Base-by-base conservation (phyloP, 768 basidiomycete genomes). In the Termitomyces sp. region DNA sequence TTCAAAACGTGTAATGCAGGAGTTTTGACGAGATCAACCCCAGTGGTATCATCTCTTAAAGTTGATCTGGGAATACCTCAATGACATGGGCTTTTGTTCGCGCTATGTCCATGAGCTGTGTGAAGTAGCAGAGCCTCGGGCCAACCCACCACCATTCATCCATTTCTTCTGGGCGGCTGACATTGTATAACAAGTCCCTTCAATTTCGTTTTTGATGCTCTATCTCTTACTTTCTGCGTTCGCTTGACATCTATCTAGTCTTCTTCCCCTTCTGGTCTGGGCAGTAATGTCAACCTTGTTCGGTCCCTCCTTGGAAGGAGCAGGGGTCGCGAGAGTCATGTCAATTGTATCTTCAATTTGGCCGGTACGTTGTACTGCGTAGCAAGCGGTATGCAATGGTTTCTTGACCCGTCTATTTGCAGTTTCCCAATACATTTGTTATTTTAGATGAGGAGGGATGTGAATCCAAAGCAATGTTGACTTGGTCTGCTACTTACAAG, bases 371-470 rank as follows among this genome's bases (percentile, higher is more conserved):
- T 35, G 10, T 44, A 8, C 7, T 30, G 30, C 6, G 30, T 30
- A 6, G 7, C n/a, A 16, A 20, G 26, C 13, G 10, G 22, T 50
- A 22, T 24, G 7, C 12, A 35, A 49, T 20, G 10, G 32, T 8
- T 57, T 26, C 43, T 20, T 35, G 49, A 45, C 10, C 36, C 13
- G 47, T 9, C 18, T 13, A 14, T 53, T 22, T 6, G 8, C 35
- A 72, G 69, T 71, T 6, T 72, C 4, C 30, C 71, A 73, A 48
- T 69, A 69, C 43, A n/a, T 12, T 68, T 30, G 70, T 77, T 54
- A 78, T 75, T 12, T 57, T 77, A 8, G 70, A 73, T 42, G 68
- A 74, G 45, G 76, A 77, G 68, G 76, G 72, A 59, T 18, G 36
- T 52, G 28, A 20, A 49, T 40, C 26, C 50, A 9, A 18, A 18